Evolutionary conservation across 768 basidiomycete species (phyloP), one percentile per base, ranked within the genome.

Genomic region (Pleurotus salmoneostramineus): DNA sequence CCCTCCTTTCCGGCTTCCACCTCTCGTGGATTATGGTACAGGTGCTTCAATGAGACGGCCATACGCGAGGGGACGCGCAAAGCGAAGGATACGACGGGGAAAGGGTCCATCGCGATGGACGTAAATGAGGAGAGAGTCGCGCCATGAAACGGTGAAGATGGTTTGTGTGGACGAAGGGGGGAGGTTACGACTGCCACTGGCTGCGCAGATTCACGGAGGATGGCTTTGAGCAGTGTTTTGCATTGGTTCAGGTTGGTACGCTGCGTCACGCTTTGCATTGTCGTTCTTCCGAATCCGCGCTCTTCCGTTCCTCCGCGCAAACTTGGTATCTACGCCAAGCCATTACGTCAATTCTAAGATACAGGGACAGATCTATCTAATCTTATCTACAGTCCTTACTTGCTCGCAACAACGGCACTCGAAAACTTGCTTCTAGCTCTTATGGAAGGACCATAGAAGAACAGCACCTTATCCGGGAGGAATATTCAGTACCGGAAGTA

Each of bases 91-190:
- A 98, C 82, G 57, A 97, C 82, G 0, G 95, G 93, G 62, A 85
- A 76, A 1, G 95, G 95, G 62, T 93, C 84, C 78, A 98, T 84
- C 2, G 95, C 85, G 66, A 98, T 85, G 32, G 93, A 94, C 17
- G 93, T 85, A 68, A 98, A 94, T 0, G 94, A 96, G 6, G 95
- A 95, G 34, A 98, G 78, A 0, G 95, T 98, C 17, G 94, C 93
- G 62, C 95, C 95, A 70, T 97, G 95, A 65, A 82, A 93, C 62
- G 46, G 62, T 45, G 5, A 14, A 10, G 46, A 54, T 42, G 43
- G 14, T 4, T 40, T 42, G 17, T 45, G 55, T 36, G 42, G 37
- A 17, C 49, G 48, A 51, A 88, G 80, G 63, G 79, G 70, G 1
- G 91, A 83, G 2, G 93, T 92, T 61, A 95, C 83, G 56, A 96